Conservation (phyloP, 257 asterid species). For the Sherardia arvensis region DNA sequence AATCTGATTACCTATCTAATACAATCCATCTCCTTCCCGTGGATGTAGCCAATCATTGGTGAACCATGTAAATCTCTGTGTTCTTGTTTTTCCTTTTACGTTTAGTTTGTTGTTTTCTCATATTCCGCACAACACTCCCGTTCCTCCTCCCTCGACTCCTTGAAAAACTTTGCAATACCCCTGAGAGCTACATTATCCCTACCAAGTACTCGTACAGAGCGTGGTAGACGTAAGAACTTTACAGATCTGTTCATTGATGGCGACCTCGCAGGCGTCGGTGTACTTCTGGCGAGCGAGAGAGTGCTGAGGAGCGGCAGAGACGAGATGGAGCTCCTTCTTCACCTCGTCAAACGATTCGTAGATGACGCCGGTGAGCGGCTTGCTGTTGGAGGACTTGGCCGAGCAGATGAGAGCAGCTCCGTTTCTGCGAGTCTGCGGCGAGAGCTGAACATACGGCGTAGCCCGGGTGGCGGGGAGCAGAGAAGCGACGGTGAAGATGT, state of each 20-base stretch:
- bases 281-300: slow-evolving; percentile 81
- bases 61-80: no score
- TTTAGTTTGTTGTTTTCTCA: no score
- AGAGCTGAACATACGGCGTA: slow-evolving; percentile 18
- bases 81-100: no score
- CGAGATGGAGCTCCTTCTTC: slow-evolving; percentile 68
- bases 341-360: slow-evolving; percentile 93
- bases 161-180: slow-evolving; percentile 60
- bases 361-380: slow-evolving; percentile 65
- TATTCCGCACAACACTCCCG: no score
- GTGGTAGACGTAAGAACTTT: slow-evolving; percentile 56
- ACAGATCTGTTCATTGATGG: slow-evolving; percentile 79
- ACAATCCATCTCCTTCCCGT: no score
- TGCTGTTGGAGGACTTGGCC: slow-evolving; percentile 40
- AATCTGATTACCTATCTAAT: no score
- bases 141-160: slow-evolving; percentile 54
- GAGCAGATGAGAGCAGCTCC: slow-evolving; percentile 40
- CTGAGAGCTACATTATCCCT: slow-evolving; percentile 57
- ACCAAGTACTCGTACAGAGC: slow-evolving; percentile 55
- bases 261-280: slow-evolving; percentile 48
- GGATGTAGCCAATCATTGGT: no score
- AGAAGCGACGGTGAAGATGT: no score
- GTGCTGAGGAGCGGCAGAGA: slow-evolving; percentile 50
- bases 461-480: slow-evolving; percentile 23
- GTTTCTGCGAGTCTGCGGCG: slow-evolving; percentile 19